Conservation (phyloP, 2,329 filamentous ascomycete species). For the Phaeosphaeria sp. region DNA sequence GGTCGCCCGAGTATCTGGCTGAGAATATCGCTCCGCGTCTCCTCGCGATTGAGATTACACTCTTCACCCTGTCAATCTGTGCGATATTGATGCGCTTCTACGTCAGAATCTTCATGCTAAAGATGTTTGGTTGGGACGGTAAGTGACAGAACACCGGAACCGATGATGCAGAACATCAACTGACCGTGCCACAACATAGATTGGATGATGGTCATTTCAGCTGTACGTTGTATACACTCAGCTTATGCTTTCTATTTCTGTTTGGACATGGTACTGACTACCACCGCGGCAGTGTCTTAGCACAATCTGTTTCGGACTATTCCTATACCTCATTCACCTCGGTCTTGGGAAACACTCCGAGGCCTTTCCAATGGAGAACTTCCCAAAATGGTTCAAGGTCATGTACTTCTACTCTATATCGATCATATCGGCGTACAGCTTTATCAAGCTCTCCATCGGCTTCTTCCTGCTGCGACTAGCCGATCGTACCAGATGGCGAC, state of each 20-base stretch:
- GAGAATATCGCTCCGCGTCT: slow-evolving; percentile 48
- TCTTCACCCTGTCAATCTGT: slow-evolving; percentile 43
- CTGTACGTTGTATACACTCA: slow-evolving; percentile 12
- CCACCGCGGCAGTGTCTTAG: slow-evolving; percentile 15
- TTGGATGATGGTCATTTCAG: slow-evolving; percentile 47
- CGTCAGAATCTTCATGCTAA: slow-evolving; percentile 27
- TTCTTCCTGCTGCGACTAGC: slow-evolving; percentile 56
- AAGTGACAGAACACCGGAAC: slow-evolving; percentile 2
- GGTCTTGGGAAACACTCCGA: slow-evolving; percentile 56
- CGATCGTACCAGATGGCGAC: slow-evolving; percentile 32
- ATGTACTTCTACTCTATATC: slow-evolving; percentile 55
- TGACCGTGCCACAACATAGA: slow-evolving; percentile 23
- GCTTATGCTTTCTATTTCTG: background rate
- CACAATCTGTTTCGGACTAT: slow-evolving; percentile 21
- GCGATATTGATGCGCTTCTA: slow-evolving; percentile 25
- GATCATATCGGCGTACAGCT: slow-evolving; percentile 52
- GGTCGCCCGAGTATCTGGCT: slow-evolving; percentile 38
- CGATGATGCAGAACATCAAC: background rate
- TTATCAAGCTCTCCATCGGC: slow-evolving; percentile 58
- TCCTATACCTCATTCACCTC: slow-evolving; percentile 33
- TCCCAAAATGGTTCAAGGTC: slow-evolving; percentile 46
- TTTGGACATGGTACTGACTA: background rate
- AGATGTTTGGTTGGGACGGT: slow-evolving; percentile 31
- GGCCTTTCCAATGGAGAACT: slow-evolving; percentile 37
- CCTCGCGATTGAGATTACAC: slow-evolving; percentile 47